Base-by-base conservation (phyloP, 805 yeast genomes). In the Wickerhamomyces tratensis region DNA sequence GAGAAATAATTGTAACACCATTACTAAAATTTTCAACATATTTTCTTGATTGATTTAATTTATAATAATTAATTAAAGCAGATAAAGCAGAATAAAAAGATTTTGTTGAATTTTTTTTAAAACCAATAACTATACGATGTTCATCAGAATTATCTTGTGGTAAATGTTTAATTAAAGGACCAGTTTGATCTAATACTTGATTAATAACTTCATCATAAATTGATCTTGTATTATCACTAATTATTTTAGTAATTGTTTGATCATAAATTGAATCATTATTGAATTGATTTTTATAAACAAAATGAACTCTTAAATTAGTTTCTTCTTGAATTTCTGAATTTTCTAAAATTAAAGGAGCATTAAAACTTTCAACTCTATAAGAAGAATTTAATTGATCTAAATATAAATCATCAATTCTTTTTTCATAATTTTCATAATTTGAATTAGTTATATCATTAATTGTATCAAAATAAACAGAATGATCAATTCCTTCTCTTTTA, bases 11-110 rank as follows among this genome's bases (percentile, higher is more conserved):
- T 25, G 96, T 82, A 49, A 82, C 75, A 41, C 95, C 96, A 58
- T 89, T 87, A 50, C 89, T 72, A 61, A 91, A 93, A 61, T 89
- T 93, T 63, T 91, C 98, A 45, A 93, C 88, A 59, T 89, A 93
- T 66, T 88, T 88, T 62, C 96, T 78, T 40, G 93, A 79, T 46
- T 89, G 79, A 38, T 77, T 75, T 52, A 93, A 74, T 48, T 87
- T 84, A 65, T 91, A 91, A 70, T 87, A 93, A 60, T 83, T 83
- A 54, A 89, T 89, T 61, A 91, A 72, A 49, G 89, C 84, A 40
- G 86, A 75, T 47, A 91, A 72, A 20, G 97, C 95, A 33, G 94
- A 79, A 63, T 82, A 86, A 68, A 83, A 91, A 51, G 87, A 82
- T 39, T 93, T 82, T 11, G 97, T 82, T 26, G 95, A 71, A 48